phyloP scores from a whole-genome alignment of 1,139 yeast genomes.

The Saccharomyces pastorianus region DNA sequence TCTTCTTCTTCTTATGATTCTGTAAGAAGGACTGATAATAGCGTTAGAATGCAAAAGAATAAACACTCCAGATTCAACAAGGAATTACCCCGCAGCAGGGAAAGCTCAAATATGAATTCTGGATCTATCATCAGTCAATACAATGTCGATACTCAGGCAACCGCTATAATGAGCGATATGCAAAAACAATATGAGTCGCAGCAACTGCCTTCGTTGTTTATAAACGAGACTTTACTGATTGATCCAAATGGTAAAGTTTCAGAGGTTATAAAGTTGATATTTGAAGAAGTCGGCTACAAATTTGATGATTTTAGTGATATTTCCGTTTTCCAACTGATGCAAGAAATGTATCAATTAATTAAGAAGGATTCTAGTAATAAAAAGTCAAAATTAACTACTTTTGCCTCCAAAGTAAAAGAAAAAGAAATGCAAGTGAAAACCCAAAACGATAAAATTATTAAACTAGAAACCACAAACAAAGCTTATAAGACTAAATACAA shows the following conservation, averaged over 20 bases:
- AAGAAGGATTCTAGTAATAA: background rate
- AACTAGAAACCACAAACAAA: background rate
- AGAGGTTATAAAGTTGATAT: background rate
- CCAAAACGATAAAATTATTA: background rate
- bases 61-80: background rate
- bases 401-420: background rate
- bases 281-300: background rate
- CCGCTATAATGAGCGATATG: background rate
- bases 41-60: background rate
- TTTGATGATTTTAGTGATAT: background rate
- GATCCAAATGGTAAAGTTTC: background rate
- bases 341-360: background rate
- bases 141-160: background rate
- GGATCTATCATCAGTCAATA: background rate
- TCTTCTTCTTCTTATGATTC: background rate
- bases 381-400: background rate
- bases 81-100: background rate
- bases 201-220: background rate
- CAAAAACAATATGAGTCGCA: background rate
- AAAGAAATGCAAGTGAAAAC: background rate
- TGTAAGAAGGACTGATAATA: background rate
- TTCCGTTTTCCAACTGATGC: background rate
- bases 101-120: background rate
- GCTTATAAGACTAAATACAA: background rate
- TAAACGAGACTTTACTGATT: background rate